Conservation (phyloP, 2,329 filamentous ascomycete species). For the Phyllosticta capitalensis region DNA sequence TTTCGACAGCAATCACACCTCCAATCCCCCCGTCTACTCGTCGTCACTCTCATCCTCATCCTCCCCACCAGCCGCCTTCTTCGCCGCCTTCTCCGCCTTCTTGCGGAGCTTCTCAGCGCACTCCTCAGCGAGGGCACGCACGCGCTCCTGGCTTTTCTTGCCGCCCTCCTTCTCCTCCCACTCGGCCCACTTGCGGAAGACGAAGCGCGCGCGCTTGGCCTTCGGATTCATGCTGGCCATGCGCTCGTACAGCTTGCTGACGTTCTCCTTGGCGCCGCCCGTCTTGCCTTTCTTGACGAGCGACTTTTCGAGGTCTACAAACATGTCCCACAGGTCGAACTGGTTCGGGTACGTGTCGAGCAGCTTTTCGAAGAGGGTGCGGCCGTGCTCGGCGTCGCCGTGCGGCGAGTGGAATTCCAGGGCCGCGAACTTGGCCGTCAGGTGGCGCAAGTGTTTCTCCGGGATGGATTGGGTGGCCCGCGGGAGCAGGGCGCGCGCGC, state of each 20-base stretch:
- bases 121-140: constrained; percentile 60
- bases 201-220: constrained; percentile 69
- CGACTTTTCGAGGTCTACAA: constrained; percentile 66
- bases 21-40: not conserved
- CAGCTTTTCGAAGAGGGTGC: constrained; percentile 88
- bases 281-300: constrained; percentile 29
- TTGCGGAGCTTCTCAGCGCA: constrained; percentile 47
- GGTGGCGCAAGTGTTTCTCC: constrained; percentile 54
- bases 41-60: constrained; percentile 21
- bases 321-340: constrained; percentile 85
- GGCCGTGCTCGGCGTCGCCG: constrained; percentile 80
- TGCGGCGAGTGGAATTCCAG: constrained; percentile 80
- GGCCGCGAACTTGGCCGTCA: constrained; percentile 80
- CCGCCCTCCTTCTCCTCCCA: constrained; percentile 70
- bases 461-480: constrained; percentile 80
- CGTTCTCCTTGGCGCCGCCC: constrained; percentile 44
- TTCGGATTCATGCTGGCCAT: constrained; percentile 59
- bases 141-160: constrained; percentile 58
- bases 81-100: constrained; percentile 6
- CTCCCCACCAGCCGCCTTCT: constrained; percentile 3
- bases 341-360: constrained; percentile 79
- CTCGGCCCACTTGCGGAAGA: constrained; percentile 86
- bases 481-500: constrained; percentile 66
- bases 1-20: not conserved
- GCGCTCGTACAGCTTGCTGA: constrained; percentile 74